Conservation (phyloP, 768 basidiomycete species). For the Boletus sp. region DNA sequence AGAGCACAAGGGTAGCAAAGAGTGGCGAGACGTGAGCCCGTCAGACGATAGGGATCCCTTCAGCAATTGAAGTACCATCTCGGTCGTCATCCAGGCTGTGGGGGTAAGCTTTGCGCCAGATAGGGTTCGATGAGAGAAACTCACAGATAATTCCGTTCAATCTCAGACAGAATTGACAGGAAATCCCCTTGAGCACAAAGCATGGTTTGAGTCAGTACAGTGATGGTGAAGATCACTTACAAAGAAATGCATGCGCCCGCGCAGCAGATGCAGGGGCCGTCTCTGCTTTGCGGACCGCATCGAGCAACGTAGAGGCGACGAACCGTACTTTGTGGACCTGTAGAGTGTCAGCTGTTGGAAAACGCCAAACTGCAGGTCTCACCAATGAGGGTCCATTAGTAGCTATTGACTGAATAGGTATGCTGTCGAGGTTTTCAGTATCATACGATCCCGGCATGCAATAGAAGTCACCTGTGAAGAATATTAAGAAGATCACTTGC, state of each 20-base stretch:
- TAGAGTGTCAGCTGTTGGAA: conserved; percentile 7
- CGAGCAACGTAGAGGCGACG: conserved; percentile 85
- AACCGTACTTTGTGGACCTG: conserved; percentile 91
- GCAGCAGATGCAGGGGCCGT: conserved; percentile 77
- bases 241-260: conserved; percentile 83
- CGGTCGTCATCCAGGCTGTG: conserved; percentile 45
- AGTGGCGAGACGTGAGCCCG: neutral
- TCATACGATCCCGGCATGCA: neutral
- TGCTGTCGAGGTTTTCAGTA: conserved; percentile 42
- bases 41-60: conserved; percentile 42
- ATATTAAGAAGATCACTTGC: conserved; percentile 85
- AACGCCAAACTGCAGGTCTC: conserved; percentile 10
- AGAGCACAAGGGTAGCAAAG: neutral
- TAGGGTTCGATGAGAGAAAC: conserved; percentile 23
- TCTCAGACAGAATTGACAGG: conserved; percentile 85
- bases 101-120: conserved; percentile 25
- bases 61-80: conserved; percentile 45
- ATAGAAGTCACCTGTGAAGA: conserved; percentile 59
- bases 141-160: conserved; percentile 85
- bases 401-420: conserved; percentile 91
- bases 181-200: conserved; percentile 69
- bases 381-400: conserved; percentile 82
- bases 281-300: conserved; percentile 78
- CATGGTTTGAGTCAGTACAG: conserved; percentile 1
- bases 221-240: conserved; percentile 39